Conservation (phyloP, 306 rosid genomes). For the Sphenostylis stenocarpa region DNA sequence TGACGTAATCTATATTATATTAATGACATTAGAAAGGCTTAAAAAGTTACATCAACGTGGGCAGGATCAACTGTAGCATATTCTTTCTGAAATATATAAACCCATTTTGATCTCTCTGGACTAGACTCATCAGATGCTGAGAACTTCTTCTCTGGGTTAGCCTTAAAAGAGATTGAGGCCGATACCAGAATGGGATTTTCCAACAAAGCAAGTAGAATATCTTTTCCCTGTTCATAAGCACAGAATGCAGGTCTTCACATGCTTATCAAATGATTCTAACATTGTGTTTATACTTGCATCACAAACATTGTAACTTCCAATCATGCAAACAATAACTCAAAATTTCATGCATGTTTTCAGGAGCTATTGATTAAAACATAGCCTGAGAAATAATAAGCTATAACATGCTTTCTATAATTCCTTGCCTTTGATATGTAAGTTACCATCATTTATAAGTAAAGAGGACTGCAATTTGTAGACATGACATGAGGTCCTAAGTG, state of each 20-base stretch:
- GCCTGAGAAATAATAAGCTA: not conserved
- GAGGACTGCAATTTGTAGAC: not conserved
- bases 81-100: slow-evolving; percentile 84
- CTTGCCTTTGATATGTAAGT: not conserved
- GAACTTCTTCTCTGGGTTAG: slow-evolving; percentile 53
- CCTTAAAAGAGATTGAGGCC: slow-evolving; percentile 61
- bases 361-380: slow-evolving; percentile 1
- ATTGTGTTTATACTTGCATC: not conserved
- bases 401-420: not conserved
- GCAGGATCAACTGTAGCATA: slow-evolving; percentile 83
- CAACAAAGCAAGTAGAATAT: slow-evolving; percentile 59
- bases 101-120: slow-evolving; percentile 52
- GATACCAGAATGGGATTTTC: slow-evolving; percentile 51
- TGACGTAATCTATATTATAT: not conserved
- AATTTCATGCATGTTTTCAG: not conserved
- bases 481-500: not conserved
- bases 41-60: slow-evolving; percentile 51
- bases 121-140: slow-evolving; percentile 47
- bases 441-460: not conserved
- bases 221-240: slow-evolving; percentile 54
- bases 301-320: slow-evolving; percentile 4
- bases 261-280: not conserved
- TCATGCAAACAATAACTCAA: slow-evolving; percentile 1
- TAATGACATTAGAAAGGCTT: not conserved
- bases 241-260: not conserved